Base-by-base conservation (phyloP, 495 filamentous ascomycete genomes). In the Bombardia bombarda region DNA sequence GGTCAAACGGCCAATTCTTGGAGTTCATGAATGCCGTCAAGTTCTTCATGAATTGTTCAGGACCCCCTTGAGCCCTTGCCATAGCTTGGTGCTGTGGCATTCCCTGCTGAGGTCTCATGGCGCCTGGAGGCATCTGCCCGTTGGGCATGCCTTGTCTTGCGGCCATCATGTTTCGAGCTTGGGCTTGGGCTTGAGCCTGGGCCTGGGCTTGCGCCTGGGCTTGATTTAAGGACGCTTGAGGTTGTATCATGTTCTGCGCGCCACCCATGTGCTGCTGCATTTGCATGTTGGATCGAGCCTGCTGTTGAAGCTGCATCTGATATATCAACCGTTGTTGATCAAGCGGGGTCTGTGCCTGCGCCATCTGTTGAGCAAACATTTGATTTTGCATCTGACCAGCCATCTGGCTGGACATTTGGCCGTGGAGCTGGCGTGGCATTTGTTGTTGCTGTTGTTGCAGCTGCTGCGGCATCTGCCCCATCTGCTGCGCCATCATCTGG, bases 21-120 rank as follows among this genome's bases (percentile, higher is more conserved):
- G 71, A 68, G 42, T 71, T 69, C 82, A 92, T 90, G 51, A 90
- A 89, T 3, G 70, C 60, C 4, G 74, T 68, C 2, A 96, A 63
- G 28, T 76, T 79, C 46, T 84, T 84, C 65, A 90, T 68, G 47
- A 95, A 92, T n/a, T 69, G 69, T 40, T 85, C 81, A 0, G 77
- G 81, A 31, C 80, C 45, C 13, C n/a, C n/a, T n/a, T 34, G 56
- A 40, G 51, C 53, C 44, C 48, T 19, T 25, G 35, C 21, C 49
- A 61, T 52, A 14, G 51, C 21, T 5, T 37, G 39, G 22, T 56
- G 57, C 19, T 54, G 59, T 10, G 59, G 48, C 13, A 32, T 40
- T 3, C 52, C 52, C 26, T 52, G 64, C 33, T 69, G 66, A 9
- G 58, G 60, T 24, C 65, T 57, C 64, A 72, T 72, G 23, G 42